Conservation (phyloP, 2,329 filamentous ascomycete species). For the Westerdykella sp. region DNA sequence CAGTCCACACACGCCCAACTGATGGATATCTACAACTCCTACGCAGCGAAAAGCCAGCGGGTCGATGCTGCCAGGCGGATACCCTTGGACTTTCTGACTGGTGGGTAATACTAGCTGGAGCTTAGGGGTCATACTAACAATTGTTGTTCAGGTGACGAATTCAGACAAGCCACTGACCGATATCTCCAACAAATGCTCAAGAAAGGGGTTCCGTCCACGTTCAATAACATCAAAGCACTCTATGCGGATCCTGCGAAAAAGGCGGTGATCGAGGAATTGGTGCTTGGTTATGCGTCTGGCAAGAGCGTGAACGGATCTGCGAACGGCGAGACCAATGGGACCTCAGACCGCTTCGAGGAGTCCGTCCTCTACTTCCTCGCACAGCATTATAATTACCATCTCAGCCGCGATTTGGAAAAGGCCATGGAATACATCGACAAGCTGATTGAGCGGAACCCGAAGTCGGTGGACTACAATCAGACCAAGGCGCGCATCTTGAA, state of each 20-base stretch:
- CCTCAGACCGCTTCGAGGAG: slow-evolving; percentile 58
- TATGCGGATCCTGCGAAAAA: slow-evolving; percentile 76
- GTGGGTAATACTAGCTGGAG: slow-evolving; percentile 34
- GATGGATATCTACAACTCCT: slow-evolving; percentile 72
- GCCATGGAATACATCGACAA: slow-evolving; percentile 78
- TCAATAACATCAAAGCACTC: slow-evolving; percentile 91
- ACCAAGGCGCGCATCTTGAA: slow-evolving; percentile 94
- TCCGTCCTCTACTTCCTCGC: slow-evolving; percentile 89
- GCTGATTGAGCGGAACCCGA: slow-evolving; percentile 70
- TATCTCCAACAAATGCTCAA: slow-evolving; percentile 82
- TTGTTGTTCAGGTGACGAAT: slow-evolving; percentile 59
- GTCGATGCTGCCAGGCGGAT: slow-evolving; percentile 80
- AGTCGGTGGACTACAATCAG: slow-evolving; percentile 87
- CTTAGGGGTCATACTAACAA: background rate
- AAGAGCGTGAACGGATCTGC: slow-evolving; percentile 48
- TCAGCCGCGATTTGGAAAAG: slow-evolving; percentile 76
- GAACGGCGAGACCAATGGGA: slow-evolving; percentile 45
- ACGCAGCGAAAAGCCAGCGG: slow-evolving; percentile 72
- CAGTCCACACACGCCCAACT: slow-evolving; percentile 61
- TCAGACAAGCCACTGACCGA: slow-evolving; percentile 66
- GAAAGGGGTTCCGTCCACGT: slow-evolving; percentile 91
- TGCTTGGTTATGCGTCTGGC: slow-evolving; percentile 68
- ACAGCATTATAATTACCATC: slow-evolving; percentile 91
- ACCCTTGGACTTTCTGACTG: slow-evolving; percentile 81
- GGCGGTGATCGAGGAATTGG: slow-evolving; percentile 66